Evolutionary conservation across 1,284 basidiomycete genomes (phyloP), one percentile per base, ranked within the genome.

Genomic region (Clitocybe nebularis): DNA sequence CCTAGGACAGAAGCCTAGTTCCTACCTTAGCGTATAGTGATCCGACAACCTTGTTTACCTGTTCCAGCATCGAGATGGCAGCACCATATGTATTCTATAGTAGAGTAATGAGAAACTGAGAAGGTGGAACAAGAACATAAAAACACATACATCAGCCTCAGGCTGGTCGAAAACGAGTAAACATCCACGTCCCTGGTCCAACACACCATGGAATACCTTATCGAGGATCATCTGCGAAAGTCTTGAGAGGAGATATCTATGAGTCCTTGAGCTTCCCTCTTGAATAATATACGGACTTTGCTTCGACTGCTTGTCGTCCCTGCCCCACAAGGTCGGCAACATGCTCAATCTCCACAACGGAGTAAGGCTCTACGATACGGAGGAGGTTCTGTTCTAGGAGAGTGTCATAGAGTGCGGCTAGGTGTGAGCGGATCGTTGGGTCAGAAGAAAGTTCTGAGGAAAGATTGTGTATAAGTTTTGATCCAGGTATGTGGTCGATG

Each of bases 171-270:
- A 97, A 13, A 98, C 84, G 38, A 97, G 72, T 36, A 98, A 67
- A 57, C 93, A 96, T 0, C 94, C 94, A 0, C 89, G 80, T 13
- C 92, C 93, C 63, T 98, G 95, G 61, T 98, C 95, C 16, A 99
- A 71, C 3, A 98, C 93, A 4, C 95, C 95, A 51, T 92, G 80
- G 56, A 99, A 82, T 0, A 94, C 82, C 57, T 95, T 94, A 66
- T 99, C 95, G 30, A 99, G 70, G 50, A 99, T 98, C 95, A 99
- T 98, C 63, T 98, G 95, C 37, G 89, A 93, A 39, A 99, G 67
- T 60, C 90, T 93, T 41, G 4, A 21, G 25, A 11, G 20, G n/a
- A n/a, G n/a, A n/a, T n/a, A n/a, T n/a, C n/a, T n/a, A n/a, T n/a
- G n/a, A n/a, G n/a, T n/a, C n/a, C n/a, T n/a, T n/a, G n/a, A n/a